Percentiles rank a stretch among this genome's conserved stretches.
phyloP scores from a whole-genome alignment of 306 rosid species.

The Dalbergia cochinchinensis region DNA sequence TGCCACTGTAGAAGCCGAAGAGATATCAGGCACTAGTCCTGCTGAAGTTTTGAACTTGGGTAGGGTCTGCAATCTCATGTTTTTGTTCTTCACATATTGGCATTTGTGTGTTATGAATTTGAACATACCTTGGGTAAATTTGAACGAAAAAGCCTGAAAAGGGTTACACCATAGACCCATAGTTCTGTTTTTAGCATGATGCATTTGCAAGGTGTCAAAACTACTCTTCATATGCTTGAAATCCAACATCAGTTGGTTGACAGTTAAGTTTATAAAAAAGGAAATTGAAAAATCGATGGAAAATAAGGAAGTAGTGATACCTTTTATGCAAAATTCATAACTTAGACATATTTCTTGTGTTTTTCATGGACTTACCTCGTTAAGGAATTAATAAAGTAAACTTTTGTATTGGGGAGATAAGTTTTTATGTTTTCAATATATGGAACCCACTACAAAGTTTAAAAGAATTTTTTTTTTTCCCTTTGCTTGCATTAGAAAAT shows the following conservation, averaged over 20 bases:
- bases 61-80: slow-evolving; percentile 45
- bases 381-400: too few relatives aligned
- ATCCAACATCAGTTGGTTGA: slow-evolving; percentile 4
- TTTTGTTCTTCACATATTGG: background rate
- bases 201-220: background rate
- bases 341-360: background rate
- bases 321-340: background rate
- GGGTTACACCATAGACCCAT: background rate
- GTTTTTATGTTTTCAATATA: too few relatives aligned
- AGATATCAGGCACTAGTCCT: slow-evolving; percentile 82
- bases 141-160: slow-evolving; percentile 5
- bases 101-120: slow-evolving; percentile 3
- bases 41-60: slow-evolving; percentile 94
- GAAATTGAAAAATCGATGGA: background rate
- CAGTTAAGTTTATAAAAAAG: slow-evolving; percentile 1
- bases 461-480: too few relatives aligned
- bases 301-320: slow-evolving; percentile 13
- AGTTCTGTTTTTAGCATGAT: background rate
- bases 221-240: slow-evolving; percentile 12
- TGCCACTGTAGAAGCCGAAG: slow-evolving; percentile 79
- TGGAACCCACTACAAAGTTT: too few relatives aligned
- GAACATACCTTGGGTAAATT: slow-evolving; percentile 6
- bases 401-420: too few relatives aligned
- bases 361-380: too few relatives aligned
- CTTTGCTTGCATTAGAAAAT: background rate